These are phyloP conservation scores for Triticum urartu DNA, from an alignment of 176 grass and related monocot species.

Conservation along the genomic window DNA sequence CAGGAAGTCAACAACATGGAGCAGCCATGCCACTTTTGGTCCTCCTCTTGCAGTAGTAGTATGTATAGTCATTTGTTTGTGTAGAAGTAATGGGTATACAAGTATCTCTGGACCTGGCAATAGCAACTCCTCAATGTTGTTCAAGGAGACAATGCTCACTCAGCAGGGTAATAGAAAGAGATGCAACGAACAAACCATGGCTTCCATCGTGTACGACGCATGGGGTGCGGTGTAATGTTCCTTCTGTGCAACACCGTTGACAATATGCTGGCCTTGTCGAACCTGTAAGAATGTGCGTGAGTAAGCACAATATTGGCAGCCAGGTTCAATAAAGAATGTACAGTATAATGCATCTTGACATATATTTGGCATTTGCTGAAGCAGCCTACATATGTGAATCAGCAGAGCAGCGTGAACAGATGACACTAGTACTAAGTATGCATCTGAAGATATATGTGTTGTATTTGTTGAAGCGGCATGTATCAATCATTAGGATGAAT, in stretches of 20 bases:
- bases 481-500: too few species aligned
- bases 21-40: constrained; percentile 49
- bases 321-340: too few species aligned
- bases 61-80: neutral
- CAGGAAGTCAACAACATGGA: constrained; percentile 67
- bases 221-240: constrained; percentile 31
- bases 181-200: constrained; percentile 40
- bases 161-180: neutral
- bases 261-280: constrained; percentile 44
- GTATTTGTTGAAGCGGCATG: too few species aligned
- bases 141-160: constrained; percentile 55
- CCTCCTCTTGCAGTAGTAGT: constrained; percentile 26
- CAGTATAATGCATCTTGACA: too few species aligned
- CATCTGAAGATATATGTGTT: too few species aligned
- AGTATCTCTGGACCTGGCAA: constrained; percentile 55
- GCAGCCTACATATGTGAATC: too few species aligned
- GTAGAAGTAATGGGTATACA: neutral
- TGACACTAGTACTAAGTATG: too few species aligned
- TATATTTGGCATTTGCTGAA: too few species aligned
- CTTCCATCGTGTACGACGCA: constrained; percentile 40
- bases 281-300: constrained; percentile 19
- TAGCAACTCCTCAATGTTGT: constrained; percentile 67
- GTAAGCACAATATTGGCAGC: too few species aligned
- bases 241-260: constrained; percentile 46
- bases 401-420: too few species aligned